Percentiles rank a stretch among this genome's conserved stretches.
Conservation (phyloP, 352 stramenopile species). For the Phytophthora multivora region DNA sequence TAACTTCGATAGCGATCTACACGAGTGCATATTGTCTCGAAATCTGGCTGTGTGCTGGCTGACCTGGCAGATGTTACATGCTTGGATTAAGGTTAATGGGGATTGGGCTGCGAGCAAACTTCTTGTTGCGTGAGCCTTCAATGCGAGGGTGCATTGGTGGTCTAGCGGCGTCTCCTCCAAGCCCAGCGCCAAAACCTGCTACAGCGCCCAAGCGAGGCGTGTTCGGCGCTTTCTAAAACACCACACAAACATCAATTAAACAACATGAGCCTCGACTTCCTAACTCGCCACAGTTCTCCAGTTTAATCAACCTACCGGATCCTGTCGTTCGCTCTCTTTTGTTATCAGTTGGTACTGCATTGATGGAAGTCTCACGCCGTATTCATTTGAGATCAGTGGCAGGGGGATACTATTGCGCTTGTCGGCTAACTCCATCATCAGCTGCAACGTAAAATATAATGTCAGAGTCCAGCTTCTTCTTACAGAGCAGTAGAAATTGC, state of each 20-base stretch:
- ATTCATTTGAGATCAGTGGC: conserved; percentile 82
- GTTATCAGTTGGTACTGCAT: conserved; percentile 74
- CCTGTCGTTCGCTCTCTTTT: conserved; percentile 70
- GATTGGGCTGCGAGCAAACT: conserved; percentile 66
- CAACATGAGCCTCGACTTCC: neutral
- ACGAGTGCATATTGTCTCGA: no score
- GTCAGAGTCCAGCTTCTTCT: conserved; percentile 4
- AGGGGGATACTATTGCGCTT: conserved; percentile 83
- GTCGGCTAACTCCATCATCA: conserved; percentile 88
- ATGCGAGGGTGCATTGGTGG: conserved; percentile 48
- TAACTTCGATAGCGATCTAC: no score
- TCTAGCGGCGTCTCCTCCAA: conserved; percentile 27
- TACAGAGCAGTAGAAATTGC: neutral
- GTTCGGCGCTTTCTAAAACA: conserved; percentile 34
- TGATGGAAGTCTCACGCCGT: conserved; percentile 77
- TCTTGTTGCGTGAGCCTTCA: conserved; percentile 80
- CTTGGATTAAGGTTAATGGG: conserved; percentile 59
- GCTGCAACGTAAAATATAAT: conserved; percentile 31
- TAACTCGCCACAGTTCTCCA: neutral
- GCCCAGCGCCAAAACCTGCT: conserved; percentile 20
- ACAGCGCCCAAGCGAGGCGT: conserved; percentile 30
- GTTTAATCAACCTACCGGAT: conserved; percentile 38
- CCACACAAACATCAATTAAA: neutral
- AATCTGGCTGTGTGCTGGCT: no score
- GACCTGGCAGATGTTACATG: no score